phyloP scores from a whole-genome alignment of 2,329 filamentous ascomycete species.

The Fusarium pseudonygamai region DNA sequence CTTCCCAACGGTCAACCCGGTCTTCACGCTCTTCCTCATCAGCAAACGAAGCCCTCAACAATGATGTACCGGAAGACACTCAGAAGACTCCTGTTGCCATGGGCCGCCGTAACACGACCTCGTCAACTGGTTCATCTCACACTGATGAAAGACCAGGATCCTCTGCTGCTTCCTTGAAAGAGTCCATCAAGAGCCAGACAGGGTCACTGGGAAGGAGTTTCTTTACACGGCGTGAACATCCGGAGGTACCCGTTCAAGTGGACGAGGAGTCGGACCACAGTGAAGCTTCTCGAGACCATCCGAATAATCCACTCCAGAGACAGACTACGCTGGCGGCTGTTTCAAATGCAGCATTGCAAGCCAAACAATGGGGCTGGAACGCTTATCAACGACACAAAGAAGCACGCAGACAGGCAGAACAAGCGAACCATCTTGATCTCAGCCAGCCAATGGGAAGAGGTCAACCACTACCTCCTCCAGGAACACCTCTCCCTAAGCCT shows the following conservation, averaged over 20 bases:
- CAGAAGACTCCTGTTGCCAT: conserved; percentile 42
- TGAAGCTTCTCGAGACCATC: conserved; percentile 49
- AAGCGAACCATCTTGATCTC: conserved; percentile 54
- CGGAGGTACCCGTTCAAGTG: conserved; percentile 46
- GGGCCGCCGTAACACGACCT: conserved; percentile 51
- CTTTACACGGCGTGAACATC: conserved; percentile 52
- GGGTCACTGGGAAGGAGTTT: conserved; percentile 52
- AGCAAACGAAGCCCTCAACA: conserved; percentile 52
- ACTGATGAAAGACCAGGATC: conserved; percentile 42
- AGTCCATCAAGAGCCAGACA: conserved; percentile 54
- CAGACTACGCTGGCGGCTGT: conserved; percentile 64
- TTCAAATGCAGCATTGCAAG: conserved; percentile 64
- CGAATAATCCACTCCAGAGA: conserved; percentile 35
- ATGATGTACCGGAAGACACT: conserved; percentile 48
- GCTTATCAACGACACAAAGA: conserved; percentile 63
- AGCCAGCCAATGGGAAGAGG: conserved; percentile 82
- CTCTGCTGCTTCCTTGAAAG: conserved; percentile 46
- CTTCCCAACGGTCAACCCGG: conserved; percentile 54
- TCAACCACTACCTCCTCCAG: conserved; percentile 82
- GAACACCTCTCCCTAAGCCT: conserved; percentile 75
- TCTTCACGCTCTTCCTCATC: conserved; percentile 64
- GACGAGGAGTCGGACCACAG: conserved; percentile 49
- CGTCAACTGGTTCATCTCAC: conserved; percentile 48
- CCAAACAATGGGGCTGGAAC: conserved; percentile 68
- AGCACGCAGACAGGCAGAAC: conserved; percentile 48